Base-by-base conservation (phyloP, 371 early-diverging fungal genomes). In the Lichtheimia hyalospora region DNA sequence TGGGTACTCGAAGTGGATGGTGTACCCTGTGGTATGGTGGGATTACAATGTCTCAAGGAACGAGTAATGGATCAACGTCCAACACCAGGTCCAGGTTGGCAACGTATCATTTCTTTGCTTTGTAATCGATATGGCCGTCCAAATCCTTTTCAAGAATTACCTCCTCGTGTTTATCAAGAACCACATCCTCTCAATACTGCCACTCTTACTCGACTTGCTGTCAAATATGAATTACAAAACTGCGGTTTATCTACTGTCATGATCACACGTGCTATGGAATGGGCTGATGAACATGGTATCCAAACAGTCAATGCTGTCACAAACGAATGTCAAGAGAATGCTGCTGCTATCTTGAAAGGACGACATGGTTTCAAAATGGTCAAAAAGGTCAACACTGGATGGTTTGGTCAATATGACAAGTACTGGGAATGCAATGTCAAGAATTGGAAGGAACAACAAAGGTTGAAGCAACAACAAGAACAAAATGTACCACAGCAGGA, bases 1-100 rank as follows among this genome's bases (percentile, higher is more conserved):
- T 81, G 81, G 81, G 75, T 81, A 1, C 62, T 81, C 5, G 51
- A 65, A 5, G 52, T 74, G 60, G 73, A 77, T 43, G 66, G 66
- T 42, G 52, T 59, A 25, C 58, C 64, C 2, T 73, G 71, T 59
- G 81, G 75, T 18, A 77, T 75, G 61, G 63, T 81, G n/a, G 81
- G 72, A 12, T 50, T 79, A 21, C 62, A 64, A 2, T 59, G 61
- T 28, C 50, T 54, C 24, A 52, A 52, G 24, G 58, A 71, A 43
- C 63, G 60, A 10, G 60, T 69, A 8, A n/a, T 52, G 7, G 77
- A 76, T 56, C 44, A 55, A 52, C 60, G 77, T 8, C 52, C 42
- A 1, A 42, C 42, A 0, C 15, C 53, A 18, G 55, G 58, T 7
- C 62, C 66, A 7, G 49, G 50, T 1, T 75, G 75, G 75, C 69